A percentile compares a stretch with the other conserved stretches of the same genome.
Evolutionary conservation across 768 basidiomycete genomes (phyloP).

Genomic region (Chiua virens): DNA sequence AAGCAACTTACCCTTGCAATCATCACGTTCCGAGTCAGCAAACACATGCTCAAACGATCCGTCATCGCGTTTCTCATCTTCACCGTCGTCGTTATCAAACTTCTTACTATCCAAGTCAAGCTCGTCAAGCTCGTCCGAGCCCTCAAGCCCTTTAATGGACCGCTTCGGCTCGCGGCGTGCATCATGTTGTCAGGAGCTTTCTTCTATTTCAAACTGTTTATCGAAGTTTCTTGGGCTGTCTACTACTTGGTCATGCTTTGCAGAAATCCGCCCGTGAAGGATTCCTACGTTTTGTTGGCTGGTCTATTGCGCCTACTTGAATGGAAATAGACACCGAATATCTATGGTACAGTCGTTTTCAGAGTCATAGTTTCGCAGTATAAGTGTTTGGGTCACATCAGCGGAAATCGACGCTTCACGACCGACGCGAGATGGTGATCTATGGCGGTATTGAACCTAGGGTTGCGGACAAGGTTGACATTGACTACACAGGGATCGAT

Average conservation of each 20-base stretch:
- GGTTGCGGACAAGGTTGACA: too few relatives aligned
- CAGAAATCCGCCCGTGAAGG: slow-evolving; percentile 28
- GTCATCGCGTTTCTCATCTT: slow-evolving; percentile 30
- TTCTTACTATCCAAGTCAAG: slow-evolving; percentile 29
- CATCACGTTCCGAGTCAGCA: slow-evolving; percentile 29
- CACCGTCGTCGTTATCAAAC: slow-evolving; percentile 29
- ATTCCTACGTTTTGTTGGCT: slow-evolving; percentile 17
- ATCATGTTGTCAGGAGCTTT: slow-evolving; percentile 24
- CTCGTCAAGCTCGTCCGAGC: slow-evolving; percentile 29
- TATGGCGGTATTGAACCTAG: too few relatives aligned
- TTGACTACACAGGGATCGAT: too few relatives aligned
- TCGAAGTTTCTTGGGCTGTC: slow-evolving; percentile 28
- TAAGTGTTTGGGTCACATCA: neutral
- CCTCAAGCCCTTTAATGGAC: slow-evolving; percentile 26
- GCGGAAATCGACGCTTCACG: neutral
- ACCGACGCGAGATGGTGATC: too few relatives aligned
- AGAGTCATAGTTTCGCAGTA: neutral
- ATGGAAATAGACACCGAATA: slow-evolving; percentile 25
- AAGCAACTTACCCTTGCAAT: slow-evolving; percentile 25
- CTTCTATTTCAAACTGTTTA: slow-evolving; percentile 27
- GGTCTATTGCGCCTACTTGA: slow-evolving; percentile 29
- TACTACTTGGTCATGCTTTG: slow-evolving; percentile 28
- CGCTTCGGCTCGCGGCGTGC: slow-evolving; percentile 23
- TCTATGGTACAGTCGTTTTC: neutral
- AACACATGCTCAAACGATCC: slow-evolving; percentile 30